Conservation (phyloP, 192 early-diverging fungal species). For the Phlyctochytrium bullatum region DNA sequence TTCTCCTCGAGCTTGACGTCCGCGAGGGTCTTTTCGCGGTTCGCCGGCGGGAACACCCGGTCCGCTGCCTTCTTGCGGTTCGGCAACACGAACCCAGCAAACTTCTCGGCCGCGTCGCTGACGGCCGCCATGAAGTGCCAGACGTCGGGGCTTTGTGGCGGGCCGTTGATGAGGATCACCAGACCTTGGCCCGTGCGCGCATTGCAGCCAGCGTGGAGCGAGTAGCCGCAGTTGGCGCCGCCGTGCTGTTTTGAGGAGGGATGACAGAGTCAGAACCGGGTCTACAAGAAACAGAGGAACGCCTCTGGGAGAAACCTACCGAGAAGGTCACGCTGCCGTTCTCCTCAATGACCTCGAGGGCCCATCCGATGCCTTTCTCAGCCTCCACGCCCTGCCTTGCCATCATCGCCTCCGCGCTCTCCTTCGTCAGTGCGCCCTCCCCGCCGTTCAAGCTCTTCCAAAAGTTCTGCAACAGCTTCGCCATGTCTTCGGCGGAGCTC, state of each 20-base stretch:
- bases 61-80: no score
- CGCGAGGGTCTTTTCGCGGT: no score
- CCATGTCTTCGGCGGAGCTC: conserved; percentile 31
- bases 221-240: not conserved
- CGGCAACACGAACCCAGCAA: no score
- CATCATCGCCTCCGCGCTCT: not conserved
- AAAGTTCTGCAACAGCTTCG: conserved; percentile 1
- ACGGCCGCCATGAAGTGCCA: no score
- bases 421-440: not conserved
- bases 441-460: not conserved
- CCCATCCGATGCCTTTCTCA: not conserved
- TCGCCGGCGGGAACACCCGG: no score
- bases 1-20: no score
- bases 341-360: not conserved
- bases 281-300: not conserved
- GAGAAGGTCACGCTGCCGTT: no score
- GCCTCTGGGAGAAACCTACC: no score
- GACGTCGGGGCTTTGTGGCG: no score
- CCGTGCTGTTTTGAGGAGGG: not conserved
- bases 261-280: not conserved
- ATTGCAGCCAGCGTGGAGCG: not conserved
- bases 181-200: not conserved
- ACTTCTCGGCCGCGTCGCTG: no score
- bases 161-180: no score
- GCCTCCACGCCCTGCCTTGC: not conserved